phyloP scores from a whole-genome alignment of 257 asterid species.

The Nicotiana attenuata region DNA sequence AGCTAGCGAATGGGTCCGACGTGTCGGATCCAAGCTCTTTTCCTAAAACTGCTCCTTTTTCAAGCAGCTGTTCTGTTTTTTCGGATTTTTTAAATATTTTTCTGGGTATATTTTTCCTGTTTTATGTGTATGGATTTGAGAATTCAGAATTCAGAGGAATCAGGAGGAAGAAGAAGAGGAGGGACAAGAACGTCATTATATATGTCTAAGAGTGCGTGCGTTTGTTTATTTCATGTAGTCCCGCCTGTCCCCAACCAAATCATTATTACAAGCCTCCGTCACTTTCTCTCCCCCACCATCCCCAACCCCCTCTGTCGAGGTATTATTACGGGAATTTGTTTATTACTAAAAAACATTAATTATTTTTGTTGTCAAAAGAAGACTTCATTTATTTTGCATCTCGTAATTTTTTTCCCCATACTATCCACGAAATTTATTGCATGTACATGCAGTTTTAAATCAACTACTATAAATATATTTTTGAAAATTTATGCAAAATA shows the following conservation, averaged over 20 bases:
- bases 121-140: neutral
- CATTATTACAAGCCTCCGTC: slow-evolving; percentile 2
- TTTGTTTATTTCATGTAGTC: neutral
- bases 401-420: neutral
- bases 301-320: neutral
- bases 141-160: neutral
- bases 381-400: neutral
- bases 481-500: too few species aligned
- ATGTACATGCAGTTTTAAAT: too few species aligned
- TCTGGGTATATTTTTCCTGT: neutral
- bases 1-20: neutral
- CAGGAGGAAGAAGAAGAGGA: neutral
- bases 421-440: neutral
- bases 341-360: neutral
- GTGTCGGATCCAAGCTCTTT: slow-evolving; percentile 6
- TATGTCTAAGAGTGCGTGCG: slow-evolving; percentile 6
- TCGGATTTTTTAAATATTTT: neutral
- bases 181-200: neutral
- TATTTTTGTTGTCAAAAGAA: neutral
- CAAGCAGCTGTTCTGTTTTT: neutral
- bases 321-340: neutral
- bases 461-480: too few species aligned
- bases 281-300: slow-evolving; percentile 1
- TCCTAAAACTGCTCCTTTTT: neutral
- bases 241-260: neutral